Evolutionary conservation across 345 rosid species (phyloP).

Genomic region (Viola odorata): DNA sequence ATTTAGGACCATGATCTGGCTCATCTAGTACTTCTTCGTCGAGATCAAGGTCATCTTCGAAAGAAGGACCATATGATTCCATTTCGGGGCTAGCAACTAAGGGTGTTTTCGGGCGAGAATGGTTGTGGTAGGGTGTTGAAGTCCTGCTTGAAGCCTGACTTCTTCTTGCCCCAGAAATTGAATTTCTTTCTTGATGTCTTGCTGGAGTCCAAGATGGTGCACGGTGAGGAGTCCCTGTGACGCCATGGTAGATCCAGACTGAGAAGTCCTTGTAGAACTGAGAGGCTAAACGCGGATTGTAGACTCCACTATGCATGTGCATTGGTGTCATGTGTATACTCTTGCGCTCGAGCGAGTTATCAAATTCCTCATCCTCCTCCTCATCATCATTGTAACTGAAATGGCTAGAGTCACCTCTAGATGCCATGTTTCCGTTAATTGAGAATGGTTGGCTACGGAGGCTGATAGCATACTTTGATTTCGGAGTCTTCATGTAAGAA

Average conservation of each 20-base stretch:
- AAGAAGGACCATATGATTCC: slow-evolving; percentile 27
- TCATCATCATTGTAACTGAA: slow-evolving; percentile 4
- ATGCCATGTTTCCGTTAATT: slow-evolving; percentile 22
- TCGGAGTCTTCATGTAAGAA: slow-evolving; percentile 19
- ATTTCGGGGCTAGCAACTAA: slow-evolving; percentile 18
- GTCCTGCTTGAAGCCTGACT: slow-evolving; percentile 27
- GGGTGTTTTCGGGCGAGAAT: slow-evolving; percentile 29
- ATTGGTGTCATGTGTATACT: slow-evolving; percentile 32
- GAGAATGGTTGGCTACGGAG: slow-evolving; percentile 39
- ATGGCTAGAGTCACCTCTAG: slow-evolving; percentile 19
- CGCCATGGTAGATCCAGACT: slow-evolving; percentile 54
- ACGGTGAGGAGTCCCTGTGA: slow-evolving; percentile 42
- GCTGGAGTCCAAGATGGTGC: slow-evolving; percentile 61
- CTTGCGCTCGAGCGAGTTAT: slow-evolving; percentile 50
- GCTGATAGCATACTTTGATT: slow-evolving; percentile 33
- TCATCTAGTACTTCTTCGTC: slow-evolving; percentile 42
- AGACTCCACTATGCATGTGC: slow-evolving; percentile 32
- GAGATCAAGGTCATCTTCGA: slow-evolving; percentile 28
- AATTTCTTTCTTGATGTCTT: slow-evolving; percentile 43
- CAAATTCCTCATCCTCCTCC: slow-evolving; percentile 35
- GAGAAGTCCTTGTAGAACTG: slow-evolving; percentile 62
- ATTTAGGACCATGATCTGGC: slow-evolving; percentile 41
- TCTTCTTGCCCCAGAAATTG: slow-evolving; percentile 18
- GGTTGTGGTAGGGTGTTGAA: slow-evolving; percentile 26
- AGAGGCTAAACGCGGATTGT: slow-evolving; percentile 55